phyloP scores from a whole-genome alignment of 352 stramenopile genomes.

The Phytophthora sojae region DNA sequence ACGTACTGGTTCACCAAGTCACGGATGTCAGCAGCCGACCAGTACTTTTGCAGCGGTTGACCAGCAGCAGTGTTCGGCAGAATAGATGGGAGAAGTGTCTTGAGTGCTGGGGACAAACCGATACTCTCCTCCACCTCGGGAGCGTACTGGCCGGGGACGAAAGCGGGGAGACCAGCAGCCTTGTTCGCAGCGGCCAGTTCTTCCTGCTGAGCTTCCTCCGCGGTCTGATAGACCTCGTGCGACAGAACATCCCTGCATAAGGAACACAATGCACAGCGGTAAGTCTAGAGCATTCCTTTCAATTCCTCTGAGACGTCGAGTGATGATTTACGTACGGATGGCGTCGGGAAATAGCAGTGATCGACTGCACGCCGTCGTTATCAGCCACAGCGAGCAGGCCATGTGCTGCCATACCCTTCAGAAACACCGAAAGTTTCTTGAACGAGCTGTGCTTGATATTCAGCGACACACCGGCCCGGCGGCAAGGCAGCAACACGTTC shows the following conservation, averaged over 20 bases:
- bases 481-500: conserved; percentile 67
- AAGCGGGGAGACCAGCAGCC: conserved; percentile 45
- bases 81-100: conserved; percentile 55
- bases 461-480: conserved; percentile 58
- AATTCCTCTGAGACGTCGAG: not conserved
- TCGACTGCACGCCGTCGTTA: conserved; percentile 83
- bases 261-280: conserved; percentile 11
- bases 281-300: not conserved
- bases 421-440: conserved; percentile 84
- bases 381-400: conserved; percentile 66
- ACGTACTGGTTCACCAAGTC: conserved; percentile 73
- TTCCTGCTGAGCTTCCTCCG: conserved; percentile 59
- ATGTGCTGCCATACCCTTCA: conserved; percentile 68
- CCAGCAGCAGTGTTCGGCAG: conserved; percentile 20
- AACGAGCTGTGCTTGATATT: conserved; percentile 84
- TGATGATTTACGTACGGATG: conserved; percentile 68
- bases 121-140: conserved; percentile 77
- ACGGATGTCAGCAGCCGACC: conserved; percentile 55
- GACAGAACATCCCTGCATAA: conserved; percentile 58
- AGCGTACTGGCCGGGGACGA: conserved; percentile 66
- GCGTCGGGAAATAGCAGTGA: conserved; percentile 65
- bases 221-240: conserved; percentile 62
- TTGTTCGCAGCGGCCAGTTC: conserved; percentile 51
- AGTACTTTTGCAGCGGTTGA: conserved; percentile 62
- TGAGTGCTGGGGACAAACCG: conserved; percentile 62